Base-by-base conservation (phyloP, 2,329 filamentous ascomycete genomes). In the Onygenales sp. region DNA sequence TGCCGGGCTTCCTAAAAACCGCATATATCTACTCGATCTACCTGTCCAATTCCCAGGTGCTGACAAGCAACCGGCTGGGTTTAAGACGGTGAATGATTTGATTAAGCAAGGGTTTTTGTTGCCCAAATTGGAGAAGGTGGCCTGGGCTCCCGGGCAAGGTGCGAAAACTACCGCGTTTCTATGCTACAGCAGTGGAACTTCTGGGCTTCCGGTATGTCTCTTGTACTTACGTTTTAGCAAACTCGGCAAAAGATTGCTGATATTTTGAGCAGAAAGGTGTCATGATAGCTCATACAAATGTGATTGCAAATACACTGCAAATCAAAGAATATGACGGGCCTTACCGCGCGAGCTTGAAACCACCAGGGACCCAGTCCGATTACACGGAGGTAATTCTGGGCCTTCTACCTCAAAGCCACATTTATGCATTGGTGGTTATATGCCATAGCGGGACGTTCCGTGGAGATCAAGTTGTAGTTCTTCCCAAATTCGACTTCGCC, bases 181-280 rank as follows among this genome's bases (percentile, higher is more conserved):
- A 44, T 90, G 86, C 71, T 91, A 89, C 66, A 89, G 85, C 0
- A 88, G 84, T 65, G 87, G 87, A 17, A 92, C 87, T 1, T 90
- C 86, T 9, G 87, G 87, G 2, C 71, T 91, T 39, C 87, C 87
- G 13, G 84, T 86, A 74, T 62, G 76, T 66, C 7, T 41, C 31
- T 27, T 41, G 47, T n/a, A 3, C 17, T 8, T 8, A 17, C 10
- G 6, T 7, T 41, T 41, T 0, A 35, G 21, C 13, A n/a, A 35
- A n/a, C 5, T 33, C 35, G 21, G 21, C 21, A 27, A 27, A 3
- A 27, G 21, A 27, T 27, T 5, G 13, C 27, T 13, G 32, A 43
- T 57, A 38, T 14, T 31, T 9, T 32, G 41, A 27, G 32, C 54
- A 87, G 81, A 89, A 90, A 84, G 87, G 86, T 44, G 87, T 91